These are phyloP conservation scores for Chiua virens DNA, from an alignment of 768 basidiomycete species.

Conservation along the genomic window DNA sequence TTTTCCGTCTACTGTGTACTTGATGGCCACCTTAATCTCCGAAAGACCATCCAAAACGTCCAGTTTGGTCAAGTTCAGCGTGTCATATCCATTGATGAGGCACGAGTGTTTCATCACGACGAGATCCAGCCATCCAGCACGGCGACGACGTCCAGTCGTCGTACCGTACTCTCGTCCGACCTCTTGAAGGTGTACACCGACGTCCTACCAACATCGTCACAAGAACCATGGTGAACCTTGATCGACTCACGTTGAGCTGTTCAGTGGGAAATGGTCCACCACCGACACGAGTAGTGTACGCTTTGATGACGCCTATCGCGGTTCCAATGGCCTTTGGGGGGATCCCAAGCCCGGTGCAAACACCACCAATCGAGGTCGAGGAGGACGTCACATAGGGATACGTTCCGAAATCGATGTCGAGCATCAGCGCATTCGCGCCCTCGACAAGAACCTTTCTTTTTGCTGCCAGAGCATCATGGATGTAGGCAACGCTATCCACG, in stretches of 20 bases:
- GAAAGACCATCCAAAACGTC: constrained; percentile 84
- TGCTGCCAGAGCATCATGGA: constrained; percentile 74
- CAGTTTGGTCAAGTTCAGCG: constrained; percentile 92
- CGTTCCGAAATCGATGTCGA: constrained; percentile 96
- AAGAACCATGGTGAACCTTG: neutral
- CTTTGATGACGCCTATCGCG: constrained; percentile 92
- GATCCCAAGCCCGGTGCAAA: constrained; percentile 96
- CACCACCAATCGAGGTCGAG: constrained; percentile 90
- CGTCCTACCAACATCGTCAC: constrained; percentile 45
- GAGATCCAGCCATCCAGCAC: constrained; percentile 97
- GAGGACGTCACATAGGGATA: constrained; percentile 98
- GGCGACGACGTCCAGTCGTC: constrained; percentile 88
- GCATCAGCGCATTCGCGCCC: constrained; percentile 98
- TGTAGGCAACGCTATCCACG: constrained; percentile 80
- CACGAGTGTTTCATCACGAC: constrained; percentile 92
- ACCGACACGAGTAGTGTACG: constrained; percentile 98
- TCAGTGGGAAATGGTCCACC: constrained; percentile 98
- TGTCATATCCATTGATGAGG: constrained; percentile 94
- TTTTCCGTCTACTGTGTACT: constrained; percentile 75
- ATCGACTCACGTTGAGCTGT: constrained; percentile 72
- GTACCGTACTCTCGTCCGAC: constrained; percentile 90
- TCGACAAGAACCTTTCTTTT: constrained; percentile 89
- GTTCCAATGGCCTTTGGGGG: constrained; percentile 88
- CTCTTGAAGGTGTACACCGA: constrained; percentile 88
- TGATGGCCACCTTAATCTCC: constrained; percentile 86